Evolutionary conservation across 306 rosid species (phyloP).

Genomic region (Prinsepia uniflora): DNA sequence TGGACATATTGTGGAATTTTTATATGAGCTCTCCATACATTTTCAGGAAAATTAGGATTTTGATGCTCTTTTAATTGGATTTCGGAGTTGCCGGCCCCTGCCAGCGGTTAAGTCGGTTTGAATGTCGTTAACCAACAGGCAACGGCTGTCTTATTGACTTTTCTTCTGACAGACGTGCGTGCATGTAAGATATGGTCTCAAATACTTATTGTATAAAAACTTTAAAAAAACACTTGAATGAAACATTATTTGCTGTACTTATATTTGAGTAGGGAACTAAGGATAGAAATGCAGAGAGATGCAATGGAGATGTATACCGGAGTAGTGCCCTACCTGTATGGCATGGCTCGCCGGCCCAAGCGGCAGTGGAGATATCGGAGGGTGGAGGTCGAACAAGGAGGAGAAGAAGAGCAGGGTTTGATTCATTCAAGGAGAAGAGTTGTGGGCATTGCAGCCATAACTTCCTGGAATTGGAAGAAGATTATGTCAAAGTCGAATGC

Average conservation of each 20-base stretch:
- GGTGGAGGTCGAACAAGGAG: not conserved
- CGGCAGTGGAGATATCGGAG: not conserved
- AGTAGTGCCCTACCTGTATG: constrained; percentile 1
- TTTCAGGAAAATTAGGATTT: not conserved
- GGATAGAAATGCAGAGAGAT: not conserved
- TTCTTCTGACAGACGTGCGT: not conserved
- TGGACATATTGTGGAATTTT: constrained; percentile 15
- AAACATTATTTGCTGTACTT: not conserved
- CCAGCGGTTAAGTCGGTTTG: not conserved
- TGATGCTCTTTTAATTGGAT: not conserved
- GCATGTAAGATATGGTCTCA: not conserved
- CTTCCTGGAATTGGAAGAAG: not conserved
- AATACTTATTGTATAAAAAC: not conserved
- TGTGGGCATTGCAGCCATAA: not conserved
- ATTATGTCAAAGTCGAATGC: not conserved
- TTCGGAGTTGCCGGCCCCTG: not conserved
- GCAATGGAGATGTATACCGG: not conserved
- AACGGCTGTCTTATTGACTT: not conserved
- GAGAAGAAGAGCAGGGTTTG: not conserved
- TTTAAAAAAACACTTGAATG: not conserved
- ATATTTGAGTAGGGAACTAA: too few species aligned
- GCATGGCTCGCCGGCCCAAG: not conserved
- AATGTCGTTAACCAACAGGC: not conserved
- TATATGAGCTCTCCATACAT: not conserved
- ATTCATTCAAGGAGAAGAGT: not conserved